These are phyloP conservation scores for Solanum gracilifrons DNA, from an alignment of 257 asterid species.

Conservation along the genomic window DNA sequence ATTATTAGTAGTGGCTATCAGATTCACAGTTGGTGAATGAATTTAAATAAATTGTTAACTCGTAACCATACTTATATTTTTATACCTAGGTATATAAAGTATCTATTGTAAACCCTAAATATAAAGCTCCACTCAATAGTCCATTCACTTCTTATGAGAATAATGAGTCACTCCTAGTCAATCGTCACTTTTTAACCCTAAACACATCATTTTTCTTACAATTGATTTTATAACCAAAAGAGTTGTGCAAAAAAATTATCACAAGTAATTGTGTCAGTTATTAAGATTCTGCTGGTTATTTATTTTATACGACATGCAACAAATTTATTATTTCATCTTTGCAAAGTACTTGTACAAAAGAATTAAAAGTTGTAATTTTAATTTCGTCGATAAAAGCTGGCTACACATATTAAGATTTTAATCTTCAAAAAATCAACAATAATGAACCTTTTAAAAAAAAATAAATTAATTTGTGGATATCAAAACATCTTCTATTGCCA, in stretches of 20 bases:
- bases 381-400: background rate
- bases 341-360: background rate
- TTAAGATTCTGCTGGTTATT: background rate
- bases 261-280: background rate
- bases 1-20: background rate
- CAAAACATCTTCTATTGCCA: background rate
- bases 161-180: background rate
- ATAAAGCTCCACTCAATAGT: background rate
- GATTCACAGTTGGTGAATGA: background rate
- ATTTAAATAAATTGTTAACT: background rate
- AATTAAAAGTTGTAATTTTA: background rate
- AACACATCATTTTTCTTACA: background rate
- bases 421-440: background rate
- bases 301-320: background rate
- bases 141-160: background rate
- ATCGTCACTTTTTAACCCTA: background rate
- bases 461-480: background rate
- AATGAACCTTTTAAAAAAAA: too few relatives aligned
- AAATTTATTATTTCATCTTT: background rate
- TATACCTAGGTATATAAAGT: background rate
- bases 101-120: background rate
- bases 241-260: background rate
- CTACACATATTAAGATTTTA: background rate
- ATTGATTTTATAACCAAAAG: background rate
- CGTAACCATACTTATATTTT: background rate